phyloP scores from a whole-genome alignment of 345 rosid species.

The Pugionium dolabratum region DNA sequence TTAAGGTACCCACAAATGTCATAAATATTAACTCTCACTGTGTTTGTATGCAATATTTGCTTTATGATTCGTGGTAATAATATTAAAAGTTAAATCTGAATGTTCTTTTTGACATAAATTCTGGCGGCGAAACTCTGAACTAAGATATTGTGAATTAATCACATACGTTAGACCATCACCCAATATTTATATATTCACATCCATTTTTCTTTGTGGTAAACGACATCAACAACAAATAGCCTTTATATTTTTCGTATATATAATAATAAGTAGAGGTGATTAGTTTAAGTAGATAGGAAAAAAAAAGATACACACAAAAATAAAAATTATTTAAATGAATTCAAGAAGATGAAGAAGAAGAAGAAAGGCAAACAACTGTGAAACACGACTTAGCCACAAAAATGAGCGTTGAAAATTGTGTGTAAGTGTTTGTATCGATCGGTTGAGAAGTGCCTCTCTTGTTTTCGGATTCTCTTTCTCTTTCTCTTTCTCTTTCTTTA shows the following conservation, averaged over 20 bases:
- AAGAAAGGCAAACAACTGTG: conserved; percentile 37
- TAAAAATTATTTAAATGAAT: background rate
- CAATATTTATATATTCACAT: conserved; percentile 25
- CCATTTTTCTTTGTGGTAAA: conserved; percentile 27
- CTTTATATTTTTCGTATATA: conserved; percentile 6
- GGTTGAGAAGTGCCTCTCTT: conserved; percentile 72
- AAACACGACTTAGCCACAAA: conserved; percentile 40
- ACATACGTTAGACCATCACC: conserved; percentile 35
- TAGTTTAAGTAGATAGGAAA: conserved; percentile 45
- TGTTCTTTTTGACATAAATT: background rate
- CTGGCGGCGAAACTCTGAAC: conserved; percentile 30
- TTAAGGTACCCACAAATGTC: conserved; percentile 30
- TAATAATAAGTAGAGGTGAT: conserved; percentile 20
- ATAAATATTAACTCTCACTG: background rate
- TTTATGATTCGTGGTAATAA: background rate
- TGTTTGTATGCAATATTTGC: conserved; percentile 5
- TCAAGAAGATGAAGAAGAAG: conserved; percentile 10
- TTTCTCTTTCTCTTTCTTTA: conserved; percentile 6
- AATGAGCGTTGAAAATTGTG: conserved; percentile 57
- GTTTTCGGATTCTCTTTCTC: conserved; percentile 29
- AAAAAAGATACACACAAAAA: background rate
- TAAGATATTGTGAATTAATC: conserved; percentile 40
- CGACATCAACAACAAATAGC: conserved; percentile 25
- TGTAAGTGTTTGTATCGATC: conserved; percentile 42
- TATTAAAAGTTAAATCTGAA: conserved; percentile 3